Evolutionary conservation across 495 filamentous ascomycete species (phyloP).

Genomic region (Xylaria curta): DNA sequence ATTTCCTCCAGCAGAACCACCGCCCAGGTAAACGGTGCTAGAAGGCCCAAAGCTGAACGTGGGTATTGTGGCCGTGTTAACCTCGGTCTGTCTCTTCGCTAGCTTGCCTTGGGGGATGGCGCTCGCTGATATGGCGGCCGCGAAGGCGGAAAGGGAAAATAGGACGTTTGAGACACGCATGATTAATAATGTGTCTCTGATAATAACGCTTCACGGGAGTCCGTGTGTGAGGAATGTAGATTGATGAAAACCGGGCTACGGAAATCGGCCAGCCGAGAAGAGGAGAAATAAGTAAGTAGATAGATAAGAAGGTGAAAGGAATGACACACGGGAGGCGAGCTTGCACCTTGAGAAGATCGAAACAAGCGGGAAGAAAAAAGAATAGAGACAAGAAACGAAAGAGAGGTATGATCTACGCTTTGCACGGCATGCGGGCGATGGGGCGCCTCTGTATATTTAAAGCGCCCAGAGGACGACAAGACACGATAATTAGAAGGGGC

Average conservation of each 20-base stretch:
- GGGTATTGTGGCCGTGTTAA: conserved; percentile 10
- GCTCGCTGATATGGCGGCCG: conserved; percentile 4
- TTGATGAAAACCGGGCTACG: not conserved
- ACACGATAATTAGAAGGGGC: not conserved
- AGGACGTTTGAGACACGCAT: conserved; percentile 12
- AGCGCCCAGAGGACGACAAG: not conserved
- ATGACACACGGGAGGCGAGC: conserved; percentile 14
- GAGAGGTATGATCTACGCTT: conserved; percentile 10
- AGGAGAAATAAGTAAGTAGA: not conserved
- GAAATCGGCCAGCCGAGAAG: conserved; percentile 23
- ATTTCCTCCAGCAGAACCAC: not conserved
- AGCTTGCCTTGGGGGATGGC: conserved; percentile 6
- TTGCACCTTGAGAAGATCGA: conserved; percentile 22
- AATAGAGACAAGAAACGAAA: conserved; percentile 19
- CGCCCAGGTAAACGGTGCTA: conserved; percentile 10
- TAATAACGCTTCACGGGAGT: not conserved
- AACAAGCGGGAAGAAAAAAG: not conserved
- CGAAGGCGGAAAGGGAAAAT: conserved; percentile 9
- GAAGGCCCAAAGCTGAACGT: conserved; percentile 18
- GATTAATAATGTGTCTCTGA: not conserved
- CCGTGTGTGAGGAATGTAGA: not conserved
- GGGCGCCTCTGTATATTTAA: conserved; percentile 7
- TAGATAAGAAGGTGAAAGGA: not conserved
- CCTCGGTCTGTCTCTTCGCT: conserved; percentile 7
- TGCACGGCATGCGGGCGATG: not conserved